Evolutionary conservation across 2,329 filamentous ascomycete species (phyloP), one percentile per base, ranked within the genome.

Genomic region (Xylariaceae sp.): DNA sequence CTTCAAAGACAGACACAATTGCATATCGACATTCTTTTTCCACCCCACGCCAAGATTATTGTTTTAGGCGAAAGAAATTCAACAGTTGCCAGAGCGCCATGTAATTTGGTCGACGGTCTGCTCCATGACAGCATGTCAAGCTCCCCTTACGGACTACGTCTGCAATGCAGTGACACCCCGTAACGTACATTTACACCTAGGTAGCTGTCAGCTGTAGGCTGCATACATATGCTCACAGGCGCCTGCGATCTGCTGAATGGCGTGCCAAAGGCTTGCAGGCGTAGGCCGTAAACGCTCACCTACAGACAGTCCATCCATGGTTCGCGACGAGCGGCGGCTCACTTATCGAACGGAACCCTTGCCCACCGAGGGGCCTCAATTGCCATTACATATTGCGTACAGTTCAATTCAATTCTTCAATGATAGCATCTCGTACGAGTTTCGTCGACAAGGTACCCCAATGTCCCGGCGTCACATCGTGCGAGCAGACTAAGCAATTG

Each of bases 211-310:
- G 11, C 13, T 45, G 42, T n/a, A 4, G 13, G 37, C 54, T 54
- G 39, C 35, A 57, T 60, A 51, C 60, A 60, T 54, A 47, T 57
- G 51, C 60, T 57, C 51, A 45, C 23, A 56, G 53, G 48, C 55
- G 56, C 55, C 61, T 58, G 61, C 56, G 61, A 63, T 63, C 61
- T 63, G 53, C 61, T 56, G 37, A 53, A 56, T 47, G 56, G 53
- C 51, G 39, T 61, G 56, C 49, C 50, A 60, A 56, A 13, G 6
- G 10, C 53, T 50, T 58, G 58, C 55, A 61, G 58, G 58, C 49
- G 57, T 49, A 48, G 59, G 53, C 61, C 59, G 51, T 30, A 63
- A 63, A 61, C 56, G 59, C 59, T 63, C 61, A 63, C 61, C 59
- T 63, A 63, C 61, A 63, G 56, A 51, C 50, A 56, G 47, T 8